Evolutionary conservation across 768 basidiomycete genomes (phyloP), one percentile per base, ranked within the genome.

Genomic region (Hypholoma fasciculare): DNA sequence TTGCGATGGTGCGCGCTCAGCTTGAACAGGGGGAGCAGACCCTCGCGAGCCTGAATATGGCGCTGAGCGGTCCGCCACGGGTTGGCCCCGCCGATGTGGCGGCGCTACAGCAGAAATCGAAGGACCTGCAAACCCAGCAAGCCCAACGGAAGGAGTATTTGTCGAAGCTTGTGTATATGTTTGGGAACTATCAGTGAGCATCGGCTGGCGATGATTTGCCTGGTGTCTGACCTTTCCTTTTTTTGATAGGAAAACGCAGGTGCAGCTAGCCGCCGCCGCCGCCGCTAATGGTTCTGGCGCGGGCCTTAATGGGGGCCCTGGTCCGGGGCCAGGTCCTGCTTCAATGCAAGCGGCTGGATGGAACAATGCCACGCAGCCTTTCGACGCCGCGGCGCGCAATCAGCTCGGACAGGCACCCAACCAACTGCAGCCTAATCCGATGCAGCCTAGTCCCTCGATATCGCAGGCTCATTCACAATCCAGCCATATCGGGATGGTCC

Each of bases 91-190:
- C 58, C 13, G 66, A 67, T 49, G 14, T 36, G n/a, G 52, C 55
- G 19, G 8, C 62, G 2, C 13, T 58, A 13, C 7, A 6, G 30
- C 54, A 63, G 42, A 62, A 58, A 52, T 26, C 60, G 2, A 63
- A 62, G 50, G 64, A 67, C 17, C 4, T 69, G 16, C 27, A 44
- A 58, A 65, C n/a, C 54, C 54, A 4, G 75, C 78, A 2, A 60
- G 74, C 16, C 63, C 62, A 44, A 49, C 26, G 73, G 61, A 80
- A 74, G 69, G 82, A 84, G 0, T 52, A 74, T 51, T 65, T 77
- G 37, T 49, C 49, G 49, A 79, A 75, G 57, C 65, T 84, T 43
- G 51, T 74, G 39, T n/a, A 46, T 2, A 30, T 59, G 23, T 46
- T 59, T 5, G 12, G 16, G 14, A 26, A 30, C 40, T 49, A 49